Conservation (phyloP, 257 asterid species). For the Solanum rostratum region DNA sequence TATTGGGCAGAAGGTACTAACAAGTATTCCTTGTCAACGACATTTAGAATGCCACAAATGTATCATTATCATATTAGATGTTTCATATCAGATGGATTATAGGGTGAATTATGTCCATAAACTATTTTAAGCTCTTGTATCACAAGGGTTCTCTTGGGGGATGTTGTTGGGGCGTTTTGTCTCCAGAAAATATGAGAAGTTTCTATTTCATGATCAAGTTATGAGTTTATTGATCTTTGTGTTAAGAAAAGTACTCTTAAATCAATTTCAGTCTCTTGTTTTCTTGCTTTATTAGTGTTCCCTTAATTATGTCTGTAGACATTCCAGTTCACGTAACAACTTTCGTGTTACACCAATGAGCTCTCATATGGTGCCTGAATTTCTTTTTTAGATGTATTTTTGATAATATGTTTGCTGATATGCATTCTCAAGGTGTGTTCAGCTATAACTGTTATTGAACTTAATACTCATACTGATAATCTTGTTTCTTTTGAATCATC, state of each 20-base stretch:
- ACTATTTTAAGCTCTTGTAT: not conserved
- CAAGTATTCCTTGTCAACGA: not conserved
- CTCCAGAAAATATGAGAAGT: not conserved
- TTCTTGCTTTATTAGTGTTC: not conserved
- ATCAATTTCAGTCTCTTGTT: not conserved
- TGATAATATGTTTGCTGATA: not conserved
- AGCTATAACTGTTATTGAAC: not conserved
- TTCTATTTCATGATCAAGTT: not conserved
- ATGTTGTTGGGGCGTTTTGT: not conserved
- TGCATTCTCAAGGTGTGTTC: not conserved
- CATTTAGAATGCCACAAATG: not conserved
- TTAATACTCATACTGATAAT: slow-evolving; percentile 3
- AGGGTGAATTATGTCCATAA: not conserved
- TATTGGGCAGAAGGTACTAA: slow-evolving; percentile 84
- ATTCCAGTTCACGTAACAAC: not conserved
- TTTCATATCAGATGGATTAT: not conserved
- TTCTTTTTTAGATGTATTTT: not conserved
- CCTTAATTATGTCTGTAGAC: not conserved
- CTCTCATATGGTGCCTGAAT: not conserved
- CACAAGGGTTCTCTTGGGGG: not conserved
- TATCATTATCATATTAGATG: not conserved
- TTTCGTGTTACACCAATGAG: not conserved
- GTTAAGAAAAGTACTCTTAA: not conserved
- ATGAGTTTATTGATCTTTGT: not conserved
- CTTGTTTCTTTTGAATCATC: slow-evolving; percentile 6